phyloP scores from a whole-genome alignment of 1,284 basidiomycete species.

The Vanrija sp. region DNA sequence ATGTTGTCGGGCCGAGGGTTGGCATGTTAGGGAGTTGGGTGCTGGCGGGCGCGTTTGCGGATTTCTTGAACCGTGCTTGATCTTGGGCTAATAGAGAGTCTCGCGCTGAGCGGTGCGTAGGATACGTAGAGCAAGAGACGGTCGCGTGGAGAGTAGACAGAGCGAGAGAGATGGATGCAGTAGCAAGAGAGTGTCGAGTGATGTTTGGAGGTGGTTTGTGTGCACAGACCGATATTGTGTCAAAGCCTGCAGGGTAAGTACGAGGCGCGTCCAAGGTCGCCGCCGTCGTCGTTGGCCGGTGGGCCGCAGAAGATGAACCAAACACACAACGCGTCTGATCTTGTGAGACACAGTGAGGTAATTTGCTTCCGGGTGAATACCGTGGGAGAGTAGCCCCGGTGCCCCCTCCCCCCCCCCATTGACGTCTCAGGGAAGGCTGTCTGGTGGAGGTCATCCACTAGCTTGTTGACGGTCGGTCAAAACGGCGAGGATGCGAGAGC shows the following conservation, averaged over 20 bases:
- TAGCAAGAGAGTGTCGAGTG: too few relatives aligned
- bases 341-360: not conserved
- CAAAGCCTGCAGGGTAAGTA: not conserved
- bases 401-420: too few relatives aligned
- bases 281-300: not conserved
- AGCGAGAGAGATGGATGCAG: too few relatives aligned
- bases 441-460: too few relatives aligned
- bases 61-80: too few relatives aligned
- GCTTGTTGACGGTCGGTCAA: not conserved
- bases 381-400: not conserved
- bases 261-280: not conserved
- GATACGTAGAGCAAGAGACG: too few relatives aligned
- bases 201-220: not conserved
- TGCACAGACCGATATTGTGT: not conserved
- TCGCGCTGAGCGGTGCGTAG: too few relatives aligned
- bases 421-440: too few relatives aligned
- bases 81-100: too few relatives aligned
- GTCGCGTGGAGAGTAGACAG: too few relatives aligned
- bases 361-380: not conserved
- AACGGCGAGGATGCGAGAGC: not conserved
- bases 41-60: too few relatives aligned
- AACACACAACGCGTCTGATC: not conserved
- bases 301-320: not conserved
- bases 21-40: too few relatives aligned
- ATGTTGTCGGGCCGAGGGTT: not conserved